phyloP scores from a whole-genome alignment of 169 alveolate genomes.

The Plasmodium gallinaceum region DNA sequence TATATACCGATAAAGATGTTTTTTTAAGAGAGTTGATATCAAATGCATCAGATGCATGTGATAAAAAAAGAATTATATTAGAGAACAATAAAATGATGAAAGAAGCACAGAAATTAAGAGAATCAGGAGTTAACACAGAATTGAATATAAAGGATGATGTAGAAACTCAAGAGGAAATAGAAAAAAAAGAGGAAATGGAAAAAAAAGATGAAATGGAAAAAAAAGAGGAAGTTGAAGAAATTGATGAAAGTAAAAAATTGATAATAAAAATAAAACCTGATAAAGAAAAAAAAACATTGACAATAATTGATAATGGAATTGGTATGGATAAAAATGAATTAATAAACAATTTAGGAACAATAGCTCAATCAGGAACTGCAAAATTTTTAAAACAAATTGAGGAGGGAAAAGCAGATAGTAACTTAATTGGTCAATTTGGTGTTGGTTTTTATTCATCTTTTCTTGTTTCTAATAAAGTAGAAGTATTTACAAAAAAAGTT shows the following conservation, averaged over 20 bases:
- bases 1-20: slow-evolving; percentile 98
- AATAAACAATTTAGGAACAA: slow-evolving; percentile 98
- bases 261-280: slow-evolving; percentile 96
- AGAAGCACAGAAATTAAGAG: slow-evolving; percentile 93
- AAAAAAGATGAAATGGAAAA: neutral
- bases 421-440: slow-evolving; percentile 99
- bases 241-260: slow-evolving; percentile 84
- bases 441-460: slow-evolving; percentile 99
- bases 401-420: slow-evolving; percentile 93
- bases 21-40: slow-evolving; percentile 98
- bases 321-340: slow-evolving; percentile 99
- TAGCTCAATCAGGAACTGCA: slow-evolving; percentile 99
- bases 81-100: slow-evolving; percentile 94
- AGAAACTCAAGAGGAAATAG: neutral
- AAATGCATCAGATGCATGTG: slow-evolving; percentile 99
- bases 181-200: slow-evolving; percentile 1
- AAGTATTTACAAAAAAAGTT: slow-evolving; percentile 95
- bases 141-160: slow-evolving; percentile 47
- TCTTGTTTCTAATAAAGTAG: slow-evolving; percentile 98
- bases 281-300: slow-evolving; percentile 94
- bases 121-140: slow-evolving; percentile 97
- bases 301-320: slow-evolving; percentile 98
- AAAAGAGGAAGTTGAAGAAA: slow-evolving; percentile 11
- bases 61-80: slow-evolving; percentile 95
- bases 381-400: slow-evolving; percentile 96